Base-by-base conservation (phyloP, 495 filamentous ascomycete genomes). In the Penicillium paradoxum region DNA sequence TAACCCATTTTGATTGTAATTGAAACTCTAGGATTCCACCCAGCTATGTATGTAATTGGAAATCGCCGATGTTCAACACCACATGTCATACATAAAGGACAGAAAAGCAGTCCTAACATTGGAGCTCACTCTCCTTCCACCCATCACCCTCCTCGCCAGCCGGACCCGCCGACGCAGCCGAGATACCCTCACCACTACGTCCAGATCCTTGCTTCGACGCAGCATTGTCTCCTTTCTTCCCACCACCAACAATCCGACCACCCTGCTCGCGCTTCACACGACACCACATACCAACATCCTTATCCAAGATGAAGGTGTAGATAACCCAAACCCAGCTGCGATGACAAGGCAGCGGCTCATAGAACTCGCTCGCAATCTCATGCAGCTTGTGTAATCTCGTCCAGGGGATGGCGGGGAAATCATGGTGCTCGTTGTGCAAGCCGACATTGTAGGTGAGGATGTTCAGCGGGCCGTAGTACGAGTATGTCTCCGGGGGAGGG, bases 381-480 rank as follows among this genome's bases (percentile, higher is more conserved):
- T 89, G 80, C 49, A 99, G 71, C 57, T 68, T 71, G 3, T 86
- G 85, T 21, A 99, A 76, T 6, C 83, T 75, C 3, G 90, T 96
- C 93, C 93, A 99, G 2, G 93, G 92, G 45, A 98, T 81, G 19
- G 95, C 93, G 19, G 93, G 93, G 74, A 98, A 98, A 67, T 98
- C 93, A 63, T 99, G 93, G 70, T 98, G 93, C 74, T 99, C 93
- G 62, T 99, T 99, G 68, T 99, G 93, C 57, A 96, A 68, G 15
- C 93, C 93, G 9, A 99, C 93, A 56, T 99, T 97, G 72, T 97
- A 99, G 1, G 91, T 95, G 17, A 99, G 69, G 44, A 91, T 68
- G 70, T 99, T 99, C 37, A 97, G 77, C 0, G 87, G 83, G 5
- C 93, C 93, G 67, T 99, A 99, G 76, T 99, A 99, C 25, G 86